phyloP scores from a whole-genome alignment of 2,329 filamentous ascomycete genomes.

The Phaeosphaeriaceae sp. region DNA sequence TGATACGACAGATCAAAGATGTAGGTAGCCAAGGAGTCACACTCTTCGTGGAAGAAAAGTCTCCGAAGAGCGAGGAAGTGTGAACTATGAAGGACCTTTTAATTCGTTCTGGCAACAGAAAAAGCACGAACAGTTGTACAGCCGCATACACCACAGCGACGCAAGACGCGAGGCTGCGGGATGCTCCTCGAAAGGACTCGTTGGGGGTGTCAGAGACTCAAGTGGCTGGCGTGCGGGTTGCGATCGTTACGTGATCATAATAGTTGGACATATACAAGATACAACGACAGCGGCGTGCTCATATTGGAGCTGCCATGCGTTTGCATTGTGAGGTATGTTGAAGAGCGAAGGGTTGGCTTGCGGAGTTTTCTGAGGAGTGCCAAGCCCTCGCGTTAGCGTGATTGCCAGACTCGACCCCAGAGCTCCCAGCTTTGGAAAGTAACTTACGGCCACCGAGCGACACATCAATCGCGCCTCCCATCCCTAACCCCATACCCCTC shows the following conservation, averaged over 20 bases:
- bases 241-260: slow-evolving; percentile 4
- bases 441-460: slow-evolving; percentile 7
- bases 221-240: slow-evolving; percentile 55
- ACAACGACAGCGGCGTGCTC: neutral
- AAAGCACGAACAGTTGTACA: slow-evolving; percentile 47
- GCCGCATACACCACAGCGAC: slow-evolving; percentile 52
- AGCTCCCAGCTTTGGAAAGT: slow-evolving; percentile 9
- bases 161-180: slow-evolving; percentile 57
- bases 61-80: slow-evolving; percentile 56
- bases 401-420: neutral
- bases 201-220: slow-evolving; percentile 49
- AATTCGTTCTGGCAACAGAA: slow-evolving; percentile 56
- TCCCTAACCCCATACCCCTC: neutral
- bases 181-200: slow-evolving; percentile 57
- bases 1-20: too few species aligned
- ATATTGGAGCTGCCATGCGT: slow-evolving; percentile 1
- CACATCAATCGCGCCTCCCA: neutral
- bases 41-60: slow-evolving; percentile 50
- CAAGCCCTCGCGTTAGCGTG: slow-evolving; percentile 8
- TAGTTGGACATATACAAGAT: neutral
- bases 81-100: slow-evolving; percentile 63
- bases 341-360: neutral
- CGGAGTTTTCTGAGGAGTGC: slow-evolving; percentile 6
- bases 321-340: neutral
- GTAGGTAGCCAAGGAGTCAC: slow-evolving; percentile 63